Evolutionary conservation across 2,329 filamentous ascomycete species (phyloP).

Genomic region (Chrysoporthe deuterocubensis): DNA sequence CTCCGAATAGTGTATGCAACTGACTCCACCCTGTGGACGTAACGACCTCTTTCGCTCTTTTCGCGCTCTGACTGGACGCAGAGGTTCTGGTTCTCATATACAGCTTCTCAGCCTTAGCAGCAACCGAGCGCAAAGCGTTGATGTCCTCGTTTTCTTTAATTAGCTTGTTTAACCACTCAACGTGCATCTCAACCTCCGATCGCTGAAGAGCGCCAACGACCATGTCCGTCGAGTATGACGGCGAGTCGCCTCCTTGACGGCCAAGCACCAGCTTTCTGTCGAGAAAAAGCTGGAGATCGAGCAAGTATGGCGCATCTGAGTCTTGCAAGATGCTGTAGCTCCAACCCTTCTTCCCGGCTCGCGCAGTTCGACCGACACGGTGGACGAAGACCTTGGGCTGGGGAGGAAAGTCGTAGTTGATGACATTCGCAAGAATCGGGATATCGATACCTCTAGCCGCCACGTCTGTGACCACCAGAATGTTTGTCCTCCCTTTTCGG

Average conservation of each 20-base stretch:
- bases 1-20: conserved; percentile 80
- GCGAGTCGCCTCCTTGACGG: conserved; percentile 57
- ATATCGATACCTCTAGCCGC: conserved; percentile 98
- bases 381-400: conserved; percentile 98
- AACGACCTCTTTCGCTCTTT: conserved; percentile 79
- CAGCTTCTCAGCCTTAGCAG: conserved; percentile 87
- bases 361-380: conserved; percentile 91
- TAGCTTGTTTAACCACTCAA: conserved; percentile 83
- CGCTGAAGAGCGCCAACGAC: conserved; percentile 78
- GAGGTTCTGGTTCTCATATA: conserved; percentile 90
- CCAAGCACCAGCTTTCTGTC: conserved; percentile 82
- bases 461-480: conserved; percentile 94
- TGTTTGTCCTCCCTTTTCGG: conserved; percentile 79
- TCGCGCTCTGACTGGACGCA: conserved; percentile 88
- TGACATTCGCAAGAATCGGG: conserved; percentile 91
- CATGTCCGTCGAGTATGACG: conserved; percentile 81
- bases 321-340: conserved; percentile 91
- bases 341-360: conserved; percentile 92
- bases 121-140: conserved; percentile 69
- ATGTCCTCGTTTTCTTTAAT: conserved; percentile 78
- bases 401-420: conserved; percentile 98
- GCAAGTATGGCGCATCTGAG: conserved; percentile 85
- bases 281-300: conserved; percentile 93
- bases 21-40: conserved; percentile 71
- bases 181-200: conserved; percentile 72